Evolutionary conservation across 495 filamentous ascomycete species (phyloP).

Genomic region (Glutinoglossum americanum): DNA sequence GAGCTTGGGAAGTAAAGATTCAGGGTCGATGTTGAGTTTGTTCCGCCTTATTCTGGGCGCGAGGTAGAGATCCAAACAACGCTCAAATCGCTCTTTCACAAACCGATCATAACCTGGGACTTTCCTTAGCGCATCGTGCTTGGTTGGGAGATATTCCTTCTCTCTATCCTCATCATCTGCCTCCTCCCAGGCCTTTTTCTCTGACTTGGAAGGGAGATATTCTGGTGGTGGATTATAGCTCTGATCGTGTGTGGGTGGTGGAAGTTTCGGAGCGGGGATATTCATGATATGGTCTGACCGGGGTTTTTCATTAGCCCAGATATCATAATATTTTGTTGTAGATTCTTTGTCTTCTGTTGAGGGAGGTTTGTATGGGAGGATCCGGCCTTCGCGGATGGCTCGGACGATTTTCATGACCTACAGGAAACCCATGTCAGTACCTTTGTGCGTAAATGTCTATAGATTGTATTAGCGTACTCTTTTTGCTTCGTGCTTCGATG

Average conservation of each 20-base stretch:
- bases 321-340: conserved; percentile 50
- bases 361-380: conserved; percentile 73
- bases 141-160: conserved; percentile 65
- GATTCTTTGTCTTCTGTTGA: conserved; percentile 51
- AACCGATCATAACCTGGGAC: conserved; percentile 85
- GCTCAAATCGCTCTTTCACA: conserved; percentile 87
- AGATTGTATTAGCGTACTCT: conserved; percentile 19
- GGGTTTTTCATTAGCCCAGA: conserved; percentile 82
- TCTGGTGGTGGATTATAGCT: conserved; percentile 94
- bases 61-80: conserved; percentile 86
- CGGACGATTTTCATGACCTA: conserved; percentile 85
- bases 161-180: conserved; percentile 77
- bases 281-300: conserved; percentile 80
- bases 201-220: conserved; percentile 69
- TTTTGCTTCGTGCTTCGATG: conserved; percentile 96
- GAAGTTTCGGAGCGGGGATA: conserved; percentile 84
- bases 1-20: conserved; percentile 79
- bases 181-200: conserved; percentile 75
- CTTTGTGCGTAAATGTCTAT: not conserved
- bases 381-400: conserved; percentile 83
- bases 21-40: conserved; percentile 90
- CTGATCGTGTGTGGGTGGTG: conserved; percentile 83
- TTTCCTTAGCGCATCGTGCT: conserved; percentile 62
- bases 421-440: not conserved
- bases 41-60: conserved; percentile 80